Conservation (phyloP, 108 stramenopile species). For the Stephanodiscus minutulus region DNA sequence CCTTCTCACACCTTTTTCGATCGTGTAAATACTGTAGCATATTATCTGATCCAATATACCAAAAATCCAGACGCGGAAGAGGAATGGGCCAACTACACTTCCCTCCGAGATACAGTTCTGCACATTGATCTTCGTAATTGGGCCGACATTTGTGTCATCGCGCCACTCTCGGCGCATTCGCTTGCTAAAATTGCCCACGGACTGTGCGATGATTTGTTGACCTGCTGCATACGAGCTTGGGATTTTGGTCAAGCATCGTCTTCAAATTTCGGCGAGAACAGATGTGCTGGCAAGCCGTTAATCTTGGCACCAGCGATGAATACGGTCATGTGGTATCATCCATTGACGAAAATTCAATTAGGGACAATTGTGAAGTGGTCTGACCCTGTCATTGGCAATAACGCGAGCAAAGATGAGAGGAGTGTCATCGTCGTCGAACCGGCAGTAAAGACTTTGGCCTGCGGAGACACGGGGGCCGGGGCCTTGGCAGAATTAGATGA, state of each 20-base stretch:
- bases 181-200: conserved; percentile 85
- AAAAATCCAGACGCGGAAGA: conserved; percentile 63
- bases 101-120: conserved; percentile 80
- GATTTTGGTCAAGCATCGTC: conserved; percentile 60
- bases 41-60: not conserved
- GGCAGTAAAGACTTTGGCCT: conserved; percentile 75
- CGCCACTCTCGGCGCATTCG: conserved; percentile 86
- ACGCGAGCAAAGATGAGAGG: not conserved
- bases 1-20: not conserved
- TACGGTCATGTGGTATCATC: conserved; percentile 94
- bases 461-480: conserved; percentile 87
- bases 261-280: conserved; percentile 6
- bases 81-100: conserved; percentile 81
- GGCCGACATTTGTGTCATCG: conserved; percentile 83
- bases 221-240: conserved; percentile 88
- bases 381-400: not conserved
- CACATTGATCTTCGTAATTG: conserved; percentile 92
- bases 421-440: conserved; percentile 61
- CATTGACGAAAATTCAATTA: conserved; percentile 72
- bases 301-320: conserved; percentile 94
- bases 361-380: conserved; percentile 60
- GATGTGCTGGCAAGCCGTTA: conserved; percentile 68
- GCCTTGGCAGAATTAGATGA: conserved; percentile 78
- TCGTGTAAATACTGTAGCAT: not conserved
- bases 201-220: conserved; percentile 87